Base-by-base conservation (phyloP, 306 rosid genomes). In the Hippophae gyantsensis region DNA sequence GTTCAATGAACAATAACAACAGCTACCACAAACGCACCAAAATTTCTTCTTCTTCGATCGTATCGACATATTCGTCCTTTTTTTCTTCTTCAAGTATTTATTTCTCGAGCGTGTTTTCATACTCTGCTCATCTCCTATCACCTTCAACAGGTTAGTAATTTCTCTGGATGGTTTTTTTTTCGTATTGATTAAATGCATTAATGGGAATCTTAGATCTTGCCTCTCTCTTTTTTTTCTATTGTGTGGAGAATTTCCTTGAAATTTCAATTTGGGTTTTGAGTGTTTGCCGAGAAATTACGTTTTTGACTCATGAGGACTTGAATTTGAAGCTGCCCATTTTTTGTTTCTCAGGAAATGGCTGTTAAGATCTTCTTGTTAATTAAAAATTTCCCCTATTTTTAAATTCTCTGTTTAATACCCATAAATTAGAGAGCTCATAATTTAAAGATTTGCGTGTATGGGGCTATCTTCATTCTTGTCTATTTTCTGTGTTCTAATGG, bases 141-240 rank as follows among this genome's bases (percentile, higher is more conserved):
- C 38, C 43, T 48, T 63, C 43, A 38, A 9, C 81, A 62, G 85
- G 85, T 80, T 47, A 61, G 78, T 75, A 41, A 41, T 25, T 11
- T 13, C 3, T 0, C 14, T 0, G 12, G 10, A 27, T 42, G 6
- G 25, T 14, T 56, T 6, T 7, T 45, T 52, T 57, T 41, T 63
- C 44, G 45, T 41, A 10, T 47, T 53, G 38, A 41, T 42, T 57
- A 42, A 27, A 52, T 42, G 56, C 59, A 55, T 66, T 51, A n/a
- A 45, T 59, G 59, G 43, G 55, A 18, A 18, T 48, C 45, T 42
- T 51, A 32, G 58, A 49, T 65, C 57, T 57, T 65, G 67, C 44
- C 63, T 51, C 14, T 26, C 0, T 61, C 45, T 18, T 18, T 18
- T 18, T 18, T 18, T 18, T 1, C 23, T 46, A 51, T n/a, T 56